These are phyloP conservation scores for Backusella circina DNA, from an alignment of 192 early-diverging fungal genomes.

Conservation along the genomic window DNA sequence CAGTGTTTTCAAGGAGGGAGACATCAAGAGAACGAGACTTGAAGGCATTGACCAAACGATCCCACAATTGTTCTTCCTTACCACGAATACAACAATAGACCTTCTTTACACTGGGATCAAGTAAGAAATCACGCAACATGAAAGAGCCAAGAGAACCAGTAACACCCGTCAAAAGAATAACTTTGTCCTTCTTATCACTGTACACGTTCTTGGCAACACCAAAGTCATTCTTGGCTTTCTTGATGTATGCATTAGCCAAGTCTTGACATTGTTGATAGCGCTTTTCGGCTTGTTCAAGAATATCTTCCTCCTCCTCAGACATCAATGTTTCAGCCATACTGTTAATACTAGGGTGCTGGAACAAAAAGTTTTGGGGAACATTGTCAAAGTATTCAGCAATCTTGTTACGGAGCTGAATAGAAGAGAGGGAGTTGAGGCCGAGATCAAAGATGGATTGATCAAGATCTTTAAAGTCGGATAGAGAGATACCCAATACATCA, in stretches of 20 bases:
- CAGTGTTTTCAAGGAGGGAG: conserved; percentile 4
- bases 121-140: conserved; percentile 17
- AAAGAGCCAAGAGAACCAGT: conserved; percentile 34
- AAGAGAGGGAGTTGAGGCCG: conserved; percentile 26
- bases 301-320: background rate
- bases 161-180: conserved; percentile 32
- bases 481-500: conserved; percentile 7
- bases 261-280: background rate
- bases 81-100: conserved; percentile 32
- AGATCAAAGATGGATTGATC: conserved; percentile 24
- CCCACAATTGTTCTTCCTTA: background rate
- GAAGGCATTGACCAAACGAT: conserved; percentile 20
- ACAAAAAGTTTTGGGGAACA: conserved; percentile 29
- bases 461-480: conserved; percentile 4
- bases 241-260: conserved; percentile 11
- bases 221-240: conserved; percentile 10
- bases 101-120: conserved; percentile 15
- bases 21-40: conserved; percentile 21
- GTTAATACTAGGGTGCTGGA: conserved; percentile 18
- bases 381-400: conserved; percentile 5
- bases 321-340: conserved; percentile 3
- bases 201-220: background rate
- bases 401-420: conserved; percentile 21
- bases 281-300: background rate
- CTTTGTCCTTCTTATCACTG: background rate